Conservation (phyloP, 331 rosid genomes). For the Acacia concinna region DNA sequence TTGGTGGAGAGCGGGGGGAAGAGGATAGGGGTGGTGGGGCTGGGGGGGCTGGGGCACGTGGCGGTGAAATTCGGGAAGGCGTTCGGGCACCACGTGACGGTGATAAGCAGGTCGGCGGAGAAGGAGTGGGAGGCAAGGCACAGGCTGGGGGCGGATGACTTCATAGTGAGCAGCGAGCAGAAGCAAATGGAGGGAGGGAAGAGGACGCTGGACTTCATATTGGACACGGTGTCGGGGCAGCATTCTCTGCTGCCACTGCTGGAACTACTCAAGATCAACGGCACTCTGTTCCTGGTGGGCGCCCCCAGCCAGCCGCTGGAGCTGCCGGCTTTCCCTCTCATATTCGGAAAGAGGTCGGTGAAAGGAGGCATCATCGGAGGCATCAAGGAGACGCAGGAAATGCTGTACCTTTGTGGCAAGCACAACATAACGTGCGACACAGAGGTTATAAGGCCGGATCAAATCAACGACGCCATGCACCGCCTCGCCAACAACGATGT, state of each 20-base stretch:
- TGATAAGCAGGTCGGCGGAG: constrained; percentile 69
- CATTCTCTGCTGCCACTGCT: constrained; percentile 54
- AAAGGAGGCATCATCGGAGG: constrained; percentile 77
- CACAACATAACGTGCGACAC: constrained; percentile 64
- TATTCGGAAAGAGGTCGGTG: constrained; percentile 68
- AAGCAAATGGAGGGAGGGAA: constrained; percentile 43
- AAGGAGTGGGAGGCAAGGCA: constrained; percentile 62
- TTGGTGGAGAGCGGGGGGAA: constrained; percentile 43
- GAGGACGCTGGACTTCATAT: constrained; percentile 56
- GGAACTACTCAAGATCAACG: constrained; percentile 68
- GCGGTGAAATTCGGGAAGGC: constrained; percentile 81
- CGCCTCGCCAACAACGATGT: constrained; percentile 63
- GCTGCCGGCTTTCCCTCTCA: constrained; percentile 62
- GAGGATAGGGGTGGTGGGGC: constrained; percentile 68
- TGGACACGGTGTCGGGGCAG: constrained; percentile 64
- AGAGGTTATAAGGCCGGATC: constrained; percentile 46
- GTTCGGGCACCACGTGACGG: constrained; percentile 78
- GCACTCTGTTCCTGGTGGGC: constrained; percentile 61
- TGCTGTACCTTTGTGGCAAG: constrained; percentile 65
- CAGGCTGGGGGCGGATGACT: constrained; percentile 65
- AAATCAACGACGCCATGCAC: constrained; percentile 51
- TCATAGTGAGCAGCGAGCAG: constrained; percentile 54
- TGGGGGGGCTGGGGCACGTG: constrained; percentile 77
- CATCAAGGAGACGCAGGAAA: constrained; percentile 65
- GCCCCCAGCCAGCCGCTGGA: constrained; percentile 69